Evolutionary conservation across 768 basidiomycete genomes (phyloP).

Genomic region (Neoboletus magnificus): DNA sequence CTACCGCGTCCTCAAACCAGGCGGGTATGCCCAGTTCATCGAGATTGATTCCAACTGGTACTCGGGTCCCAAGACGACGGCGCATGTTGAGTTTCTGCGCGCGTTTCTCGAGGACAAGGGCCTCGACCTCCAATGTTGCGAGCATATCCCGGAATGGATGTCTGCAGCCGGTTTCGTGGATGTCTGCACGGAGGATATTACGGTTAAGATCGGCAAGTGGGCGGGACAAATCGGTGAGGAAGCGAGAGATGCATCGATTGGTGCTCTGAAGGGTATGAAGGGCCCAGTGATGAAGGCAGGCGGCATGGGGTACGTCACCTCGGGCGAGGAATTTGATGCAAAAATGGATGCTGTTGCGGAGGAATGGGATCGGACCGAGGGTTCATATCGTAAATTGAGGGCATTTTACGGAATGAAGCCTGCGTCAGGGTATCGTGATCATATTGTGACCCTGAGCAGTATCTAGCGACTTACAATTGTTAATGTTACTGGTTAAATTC

Average conservation of each 20-base stretch:
- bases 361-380: conserved; percentile 18
- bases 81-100: conserved; percentile 7
- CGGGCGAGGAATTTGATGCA: conserved; percentile 17
- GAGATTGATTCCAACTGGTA: conserved; percentile 22
- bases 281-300: conserved; percentile 22
- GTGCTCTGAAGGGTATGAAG: conserved; percentile 21
- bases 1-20: conserved; percentile 28
- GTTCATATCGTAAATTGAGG: conserved; percentile 5
- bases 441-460: no score
- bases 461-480: not conserved
- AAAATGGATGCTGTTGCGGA: conserved; percentile 16
- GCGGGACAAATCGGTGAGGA: conserved; percentile 17
- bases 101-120: conserved; percentile 9
- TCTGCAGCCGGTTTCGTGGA: not conserved
- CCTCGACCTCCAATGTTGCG: conserved; percentile 9
- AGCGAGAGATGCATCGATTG: conserved; percentile 18
- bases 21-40: conserved; percentile 31
- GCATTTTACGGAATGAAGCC: conserved; percentile 9
- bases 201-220: conserved; percentile 18
- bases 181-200: conserved; percentile 9
- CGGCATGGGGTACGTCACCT: conserved; percentile 15
- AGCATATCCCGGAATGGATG: conserved; percentile 11
- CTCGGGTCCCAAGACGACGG: conserved; percentile 8
- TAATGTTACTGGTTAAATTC: not conserved
- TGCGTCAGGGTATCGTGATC: not conserved